Evolutionary conservation across 1,284 basidiomycete genomes (phyloP).

Genomic region (Marasmius oreades): DNA sequence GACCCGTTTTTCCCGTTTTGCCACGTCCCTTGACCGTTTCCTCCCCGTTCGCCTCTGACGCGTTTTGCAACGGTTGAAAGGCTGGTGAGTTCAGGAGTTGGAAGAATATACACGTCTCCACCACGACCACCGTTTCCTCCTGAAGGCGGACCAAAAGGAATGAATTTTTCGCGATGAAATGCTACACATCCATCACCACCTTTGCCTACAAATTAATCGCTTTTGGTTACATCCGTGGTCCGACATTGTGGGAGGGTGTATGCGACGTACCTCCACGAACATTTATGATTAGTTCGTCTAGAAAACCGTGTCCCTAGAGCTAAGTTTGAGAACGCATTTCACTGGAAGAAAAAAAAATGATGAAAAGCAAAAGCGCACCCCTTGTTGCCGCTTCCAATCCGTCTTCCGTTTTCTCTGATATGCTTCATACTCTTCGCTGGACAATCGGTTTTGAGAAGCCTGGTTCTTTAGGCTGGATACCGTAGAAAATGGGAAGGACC

Average conservation of each 20-base stretch:
- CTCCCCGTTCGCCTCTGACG: constrained; percentile 65
- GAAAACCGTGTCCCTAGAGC: constrained; percentile 71
- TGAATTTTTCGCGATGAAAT: constrained; percentile 79
- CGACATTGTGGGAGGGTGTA: background rate
- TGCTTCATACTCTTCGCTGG: constrained; percentile 9
- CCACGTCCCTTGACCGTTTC: constrained; percentile 79
- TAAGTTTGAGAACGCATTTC: constrained; percentile 8
- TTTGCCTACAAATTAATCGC: constrained; percentile 54
- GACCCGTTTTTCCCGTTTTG: constrained; percentile 74
- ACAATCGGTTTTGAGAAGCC: background rate
- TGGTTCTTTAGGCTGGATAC: background rate
- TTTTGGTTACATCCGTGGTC: constrained; percentile 7
- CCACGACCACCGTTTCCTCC: constrained; percentile 90
- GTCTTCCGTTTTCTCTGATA: constrained; percentile 43
- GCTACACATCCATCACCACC: constrained; percentile 84
- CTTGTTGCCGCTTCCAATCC: constrained; percentile 75
- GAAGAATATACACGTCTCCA: constrained; percentile 81
- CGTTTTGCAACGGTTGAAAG: constrained; percentile 71
- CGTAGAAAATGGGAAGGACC: background rate
- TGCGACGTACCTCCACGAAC: constrained; percentile 66
- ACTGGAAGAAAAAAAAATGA: background rate
- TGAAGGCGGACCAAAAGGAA: constrained; percentile 78
- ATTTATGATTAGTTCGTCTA: constrained; percentile 77
- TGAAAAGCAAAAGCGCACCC: constrained; percentile 39
- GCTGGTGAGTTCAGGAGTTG: constrained; percentile 72